These are phyloP conservation scores for Pharnaceum exiguum DNA, from an alignment of 148 eudicot genomes.

Conservation along the genomic window DNA sequence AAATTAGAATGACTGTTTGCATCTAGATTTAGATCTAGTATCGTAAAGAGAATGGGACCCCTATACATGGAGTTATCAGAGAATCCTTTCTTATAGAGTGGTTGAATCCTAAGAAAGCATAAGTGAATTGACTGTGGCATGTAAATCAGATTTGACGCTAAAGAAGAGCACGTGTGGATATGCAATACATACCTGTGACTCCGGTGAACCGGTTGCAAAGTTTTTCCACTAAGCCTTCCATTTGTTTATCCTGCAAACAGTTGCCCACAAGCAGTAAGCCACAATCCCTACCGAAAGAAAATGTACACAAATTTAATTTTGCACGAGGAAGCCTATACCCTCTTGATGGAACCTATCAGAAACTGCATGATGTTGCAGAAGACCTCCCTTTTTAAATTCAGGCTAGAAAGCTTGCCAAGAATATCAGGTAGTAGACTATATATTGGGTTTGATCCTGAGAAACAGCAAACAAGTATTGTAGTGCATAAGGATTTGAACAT, in stretches of 20 bases:
- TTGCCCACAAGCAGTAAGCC: neutral
- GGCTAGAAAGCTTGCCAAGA: conserved; percentile 75
- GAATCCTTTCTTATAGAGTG: too few species aligned
- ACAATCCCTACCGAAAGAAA: neutral
- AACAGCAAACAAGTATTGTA: conserved; percentile 8
- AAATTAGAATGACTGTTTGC: too few species aligned
- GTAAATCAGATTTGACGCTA: neutral
- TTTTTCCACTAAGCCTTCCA: conserved; percentile 97
- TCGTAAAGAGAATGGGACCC: too few species aligned
- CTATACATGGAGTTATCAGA: too few species aligned
- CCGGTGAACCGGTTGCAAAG: conserved; percentile 89
- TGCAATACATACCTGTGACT: conserved; percentile 54
- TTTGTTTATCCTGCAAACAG: conserved; percentile 79
- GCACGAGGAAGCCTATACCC: conserved; percentile 35
- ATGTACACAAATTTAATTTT: neutral
- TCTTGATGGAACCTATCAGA: conserved; percentile 88
- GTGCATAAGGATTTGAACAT: neutral
- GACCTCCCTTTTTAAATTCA: conserved; percentile 64
- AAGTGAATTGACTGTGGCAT: too few species aligned
- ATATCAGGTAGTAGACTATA: conserved; percentile 96
- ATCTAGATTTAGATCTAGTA: too few species aligned
- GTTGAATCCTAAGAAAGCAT: too few species aligned
- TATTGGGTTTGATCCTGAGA: conserved; percentile 77
- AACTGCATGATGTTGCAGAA: conserved; percentile 94
- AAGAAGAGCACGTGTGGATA: neutral